Evolutionary conservation across 306 rosid species (phyloP).

Genomic region (Rosa multiflora): DNA sequence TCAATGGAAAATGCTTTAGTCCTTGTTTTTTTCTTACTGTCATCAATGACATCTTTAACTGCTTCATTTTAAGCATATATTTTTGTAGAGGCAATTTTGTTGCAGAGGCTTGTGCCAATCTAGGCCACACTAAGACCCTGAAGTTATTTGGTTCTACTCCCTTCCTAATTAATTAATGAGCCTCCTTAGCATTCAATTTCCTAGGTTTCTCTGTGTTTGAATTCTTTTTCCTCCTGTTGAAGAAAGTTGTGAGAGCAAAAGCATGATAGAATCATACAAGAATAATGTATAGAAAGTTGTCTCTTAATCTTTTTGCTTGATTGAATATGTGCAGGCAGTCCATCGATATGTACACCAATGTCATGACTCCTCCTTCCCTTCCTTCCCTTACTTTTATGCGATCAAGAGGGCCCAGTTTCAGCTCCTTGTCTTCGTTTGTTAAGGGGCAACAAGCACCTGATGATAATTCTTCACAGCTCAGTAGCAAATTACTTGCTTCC

Average conservation of each 20-base stretch:
- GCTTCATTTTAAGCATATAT: background rate
- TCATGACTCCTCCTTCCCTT: constrained; percentile 34
- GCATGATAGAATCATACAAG: background rate
- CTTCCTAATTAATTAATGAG: background rate
- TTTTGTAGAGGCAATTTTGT: background rate
- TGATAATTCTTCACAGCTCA: constrained; percentile 21
- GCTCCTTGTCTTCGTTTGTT: constrained; percentile 10
- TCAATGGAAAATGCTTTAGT: background rate
- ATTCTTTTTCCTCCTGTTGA: background rate
- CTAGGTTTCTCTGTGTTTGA: background rate
- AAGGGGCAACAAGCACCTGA: constrained; percentile 15
- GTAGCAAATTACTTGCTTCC: constrained; percentile 27
- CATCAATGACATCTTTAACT: background rate
- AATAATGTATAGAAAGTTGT: background rate
- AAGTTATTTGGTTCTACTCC: background rate
- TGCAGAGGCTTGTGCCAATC: background rate
- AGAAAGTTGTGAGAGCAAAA: background rate
- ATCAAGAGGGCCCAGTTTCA: constrained; percentile 13
- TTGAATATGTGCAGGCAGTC: constrained; percentile 48
- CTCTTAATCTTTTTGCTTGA: background rate
- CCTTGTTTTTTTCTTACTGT: background rate
- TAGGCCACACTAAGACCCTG: background rate
- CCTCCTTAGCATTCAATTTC: background rate
- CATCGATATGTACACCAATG: constrained; percentile 57
- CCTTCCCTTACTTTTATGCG: constrained; percentile 33